Evolutionary conservation across 805 yeast species (phyloP).

Genomic region (Monosporozyma yasuniensis): DNA sequence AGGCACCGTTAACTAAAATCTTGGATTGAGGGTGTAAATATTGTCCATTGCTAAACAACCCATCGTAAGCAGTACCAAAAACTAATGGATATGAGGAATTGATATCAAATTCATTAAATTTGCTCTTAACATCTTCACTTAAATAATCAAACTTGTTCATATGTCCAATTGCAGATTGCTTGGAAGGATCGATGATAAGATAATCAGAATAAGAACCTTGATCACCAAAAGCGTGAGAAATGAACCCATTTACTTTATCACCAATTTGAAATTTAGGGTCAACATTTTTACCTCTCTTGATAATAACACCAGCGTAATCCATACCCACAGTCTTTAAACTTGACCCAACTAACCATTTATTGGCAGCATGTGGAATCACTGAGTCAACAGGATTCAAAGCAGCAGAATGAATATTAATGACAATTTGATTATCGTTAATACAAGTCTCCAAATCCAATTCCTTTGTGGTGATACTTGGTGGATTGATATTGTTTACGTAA

Average conservation of each 20-base stretch:
- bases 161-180: slow-evolving; percentile 28
- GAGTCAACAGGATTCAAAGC: slow-evolving; percentile 28
- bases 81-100: slow-evolving; percentile 54
- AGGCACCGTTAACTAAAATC: slow-evolving; percentile 64
- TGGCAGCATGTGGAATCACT: slow-evolving; percentile 11
- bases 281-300: slow-evolving; percentile 18
- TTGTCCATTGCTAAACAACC: slow-evolving; percentile 29
- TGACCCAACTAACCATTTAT: slow-evolving; percentile 5
- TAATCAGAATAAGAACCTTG: slow-evolving; percentile 43
- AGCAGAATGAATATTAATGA: slow-evolving; percentile 24
- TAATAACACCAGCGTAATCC: slow-evolving; percentile 26
- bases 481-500: slow-evolving; percentile 14
- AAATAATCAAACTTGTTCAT: slow-evolving; percentile 11
- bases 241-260: slow-evolving; percentile 22
- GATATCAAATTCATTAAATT: slow-evolving; percentile 14
- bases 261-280: slow-evolving; percentile 14
- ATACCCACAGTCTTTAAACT: slow-evolving; percentile 17
- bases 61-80: slow-evolving; percentile 51
- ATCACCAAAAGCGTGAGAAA: slow-evolving; percentile 15
- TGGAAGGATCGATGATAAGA: slow-evolving; percentile 32
- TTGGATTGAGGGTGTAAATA: slow-evolving; percentile 33
- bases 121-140: not conserved
- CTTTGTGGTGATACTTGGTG: slow-evolving; percentile 10
- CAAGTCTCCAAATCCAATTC: slow-evolving; percentile 21
- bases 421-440: slow-evolving; percentile 19